phyloP scores from a whole-genome alignment of 2,329 filamentous ascomycete genomes.

The Ascomycota sp. region DNA sequence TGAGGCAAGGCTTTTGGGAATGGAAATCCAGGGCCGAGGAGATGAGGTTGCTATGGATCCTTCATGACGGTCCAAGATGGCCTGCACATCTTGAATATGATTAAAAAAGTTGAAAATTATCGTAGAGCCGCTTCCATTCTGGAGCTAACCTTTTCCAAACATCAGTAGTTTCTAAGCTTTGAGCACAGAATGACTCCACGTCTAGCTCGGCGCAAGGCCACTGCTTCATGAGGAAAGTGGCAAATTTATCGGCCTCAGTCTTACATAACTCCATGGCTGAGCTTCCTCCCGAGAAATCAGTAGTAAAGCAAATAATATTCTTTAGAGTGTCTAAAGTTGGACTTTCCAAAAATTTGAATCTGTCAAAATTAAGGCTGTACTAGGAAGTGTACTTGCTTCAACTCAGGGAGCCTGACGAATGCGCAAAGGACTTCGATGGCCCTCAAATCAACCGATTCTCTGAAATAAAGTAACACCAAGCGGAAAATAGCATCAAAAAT shows the following conservation, averaged over 20 bases:
- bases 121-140: background rate
- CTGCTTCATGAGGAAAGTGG: background rate
- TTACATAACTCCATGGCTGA: too few relatives aligned
- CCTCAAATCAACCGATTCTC: background rate
- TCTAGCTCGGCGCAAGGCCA: constrained; percentile 1
- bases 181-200: background rate
- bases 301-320: background rate
- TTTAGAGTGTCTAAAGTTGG: background rate
- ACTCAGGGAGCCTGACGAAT: background rate
- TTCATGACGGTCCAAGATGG: background rate
- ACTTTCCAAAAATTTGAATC: background rate
- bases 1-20: too few relatives aligned
- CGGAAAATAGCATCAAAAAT: background rate
- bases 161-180: background rate
- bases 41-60: background rate
- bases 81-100: background rate
- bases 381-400: too few relatives aligned
- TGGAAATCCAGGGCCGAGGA: too few relatives aligned
- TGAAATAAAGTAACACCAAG: constrained; percentile 3
- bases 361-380: too few relatives aligned
- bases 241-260: background rate
- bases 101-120: background rate
- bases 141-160: background rate
- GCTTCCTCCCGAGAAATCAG: too few relatives aligned
- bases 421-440: constrained; percentile 3